These are phyloP conservation scores for Puya raimondii DNA, from an alignment of 176 grass and related monocot genomes.

Conservation along the genomic window DNA sequence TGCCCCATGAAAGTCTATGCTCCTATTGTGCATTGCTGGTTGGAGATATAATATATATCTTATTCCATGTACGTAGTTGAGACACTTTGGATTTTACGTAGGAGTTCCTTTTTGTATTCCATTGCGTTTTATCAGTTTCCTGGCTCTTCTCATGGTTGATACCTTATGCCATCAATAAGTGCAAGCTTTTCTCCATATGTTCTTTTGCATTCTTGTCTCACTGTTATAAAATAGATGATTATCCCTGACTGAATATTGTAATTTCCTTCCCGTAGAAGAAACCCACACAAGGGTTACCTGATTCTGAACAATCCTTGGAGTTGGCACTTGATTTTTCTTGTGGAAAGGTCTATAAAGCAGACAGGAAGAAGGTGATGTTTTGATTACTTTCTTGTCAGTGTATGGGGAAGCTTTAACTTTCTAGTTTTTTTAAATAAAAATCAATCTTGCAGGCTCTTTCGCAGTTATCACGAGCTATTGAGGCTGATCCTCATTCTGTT, in stretches of 20 bases:
- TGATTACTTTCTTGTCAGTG: constrained; percentile 15
- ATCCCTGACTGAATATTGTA: constrained; percentile 34
- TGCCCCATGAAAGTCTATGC: neutral
- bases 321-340: constrained; percentile 55
- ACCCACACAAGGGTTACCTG: constrained; percentile 60
- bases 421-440: constrained; percentile 15
- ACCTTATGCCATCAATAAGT: neutral
- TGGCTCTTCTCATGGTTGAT: neutral
- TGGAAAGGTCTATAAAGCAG: constrained; percentile 50
- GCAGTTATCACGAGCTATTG: constrained; percentile 65
- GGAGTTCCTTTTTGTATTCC: neutral
- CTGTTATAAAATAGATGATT: neutral
- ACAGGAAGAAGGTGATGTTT: constrained; percentile 65
- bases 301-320: constrained; percentile 73
- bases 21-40: too few species aligned
- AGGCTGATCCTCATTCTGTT: constrained; percentile 64
- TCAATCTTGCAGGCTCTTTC: constrained; percentile 63
- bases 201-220: neutral
- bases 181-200: neutral
- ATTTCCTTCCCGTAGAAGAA: constrained; percentile 55
- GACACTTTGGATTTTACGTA: neutral
- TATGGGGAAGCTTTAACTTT: neutral
- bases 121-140: neutral
- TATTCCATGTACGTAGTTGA: too few species aligned
- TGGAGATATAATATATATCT: too few species aligned